These are phyloP conservation scores for Phytophthora chlamydospora DNA, from an alignment of 352 stramenopile species.

Conservation along the genomic window DNA sequence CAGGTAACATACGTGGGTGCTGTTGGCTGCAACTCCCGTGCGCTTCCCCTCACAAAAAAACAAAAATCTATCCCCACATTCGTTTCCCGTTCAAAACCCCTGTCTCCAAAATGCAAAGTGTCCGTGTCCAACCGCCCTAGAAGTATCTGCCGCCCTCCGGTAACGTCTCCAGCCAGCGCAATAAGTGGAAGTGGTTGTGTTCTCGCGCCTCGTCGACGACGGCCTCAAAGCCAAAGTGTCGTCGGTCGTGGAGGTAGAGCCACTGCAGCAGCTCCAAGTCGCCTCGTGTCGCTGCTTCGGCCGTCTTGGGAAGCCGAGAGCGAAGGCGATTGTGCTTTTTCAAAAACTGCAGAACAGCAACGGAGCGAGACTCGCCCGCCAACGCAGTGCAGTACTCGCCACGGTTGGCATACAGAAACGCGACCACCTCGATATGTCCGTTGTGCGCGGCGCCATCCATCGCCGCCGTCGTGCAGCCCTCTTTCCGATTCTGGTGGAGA, in stretches of 20 bases:
- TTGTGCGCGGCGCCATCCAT: conserved; percentile 48
- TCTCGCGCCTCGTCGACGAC: conserved; percentile 39
- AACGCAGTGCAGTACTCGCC: conserved; percentile 44
- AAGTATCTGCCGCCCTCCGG: conserved; percentile 36
- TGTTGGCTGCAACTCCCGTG: no score
- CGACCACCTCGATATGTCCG: conserved; percentile 37
- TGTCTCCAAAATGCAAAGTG: no score
- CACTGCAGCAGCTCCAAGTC: conserved; percentile 47
- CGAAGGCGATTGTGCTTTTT: conserved; percentile 36
- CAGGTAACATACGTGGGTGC: no score
- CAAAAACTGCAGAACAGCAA: conserved; percentile 45
- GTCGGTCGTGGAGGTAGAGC: conserved; percentile 41
- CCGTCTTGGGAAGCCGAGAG: conserved; percentile 29
- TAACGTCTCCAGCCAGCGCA: conserved; percentile 48
- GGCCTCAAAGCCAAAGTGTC: conserved; percentile 37
- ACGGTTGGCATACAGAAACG: conserved; percentile 43
- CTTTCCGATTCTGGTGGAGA: conserved; percentile 43
- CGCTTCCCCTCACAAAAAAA: no score
- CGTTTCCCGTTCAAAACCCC: no score
- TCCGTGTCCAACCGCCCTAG: conserved; percentile 1
- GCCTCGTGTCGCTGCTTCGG: conserved; percentile 34
- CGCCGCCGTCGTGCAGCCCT: conserved; percentile 45
- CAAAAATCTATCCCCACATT: no score
- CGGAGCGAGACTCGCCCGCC: conserved; percentile 33
- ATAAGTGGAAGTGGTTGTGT: conserved; percentile 36